phyloP scores from a whole-genome alignment of 1,284 basidiomycete species.

The Fomitopsis betulina region DNA sequence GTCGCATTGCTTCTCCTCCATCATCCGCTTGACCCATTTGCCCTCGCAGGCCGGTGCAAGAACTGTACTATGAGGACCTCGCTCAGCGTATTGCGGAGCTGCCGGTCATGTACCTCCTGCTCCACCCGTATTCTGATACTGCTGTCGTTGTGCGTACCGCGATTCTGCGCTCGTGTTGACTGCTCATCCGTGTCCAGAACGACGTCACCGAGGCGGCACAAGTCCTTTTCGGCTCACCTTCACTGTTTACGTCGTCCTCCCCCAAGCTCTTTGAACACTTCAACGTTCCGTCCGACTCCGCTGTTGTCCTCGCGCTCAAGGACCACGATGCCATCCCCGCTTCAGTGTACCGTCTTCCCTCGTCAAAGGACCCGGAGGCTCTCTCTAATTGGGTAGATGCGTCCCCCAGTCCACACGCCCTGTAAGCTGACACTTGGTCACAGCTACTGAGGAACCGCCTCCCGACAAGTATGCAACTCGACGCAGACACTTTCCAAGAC shows the following conservation, averaged over 20 bases:
- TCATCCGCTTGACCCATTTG: not conserved
- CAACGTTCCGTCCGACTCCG: constrained; percentile 38
- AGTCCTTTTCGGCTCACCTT: constrained; percentile 65
- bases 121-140: constrained; percentile 49
- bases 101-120: constrained; percentile 69
- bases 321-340: constrained; percentile 49
- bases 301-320: constrained; percentile 74
- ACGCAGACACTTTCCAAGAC: constrained; percentile 68
- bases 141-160: constrained; percentile 37
- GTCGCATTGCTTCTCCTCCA: not conserved
- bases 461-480: constrained; percentile 68
- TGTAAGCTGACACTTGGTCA: not conserved
- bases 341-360: constrained; percentile 20
- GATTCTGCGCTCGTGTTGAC: constrained; percentile 2
- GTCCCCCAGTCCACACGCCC: not conserved
- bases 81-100: constrained; percentile 47
- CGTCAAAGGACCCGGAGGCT: constrained; percentile 7
- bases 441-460: constrained; percentile 50
- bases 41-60: constrained; percentile 35
- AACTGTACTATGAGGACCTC: constrained; percentile 50
- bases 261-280: constrained; percentile 47
- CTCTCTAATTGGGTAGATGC: constrained; percentile 23
- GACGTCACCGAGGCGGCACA: constrained; percentile 44
- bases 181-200: constrained; percentile 28
- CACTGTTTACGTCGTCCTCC: constrained; percentile 55